Percentiles rank a stretch among this genome's conserved stretches.
Conservation (phyloP, 2,329 filamentous ascomycete species). For the Phaeosphaeriaceae sp. region DNA sequence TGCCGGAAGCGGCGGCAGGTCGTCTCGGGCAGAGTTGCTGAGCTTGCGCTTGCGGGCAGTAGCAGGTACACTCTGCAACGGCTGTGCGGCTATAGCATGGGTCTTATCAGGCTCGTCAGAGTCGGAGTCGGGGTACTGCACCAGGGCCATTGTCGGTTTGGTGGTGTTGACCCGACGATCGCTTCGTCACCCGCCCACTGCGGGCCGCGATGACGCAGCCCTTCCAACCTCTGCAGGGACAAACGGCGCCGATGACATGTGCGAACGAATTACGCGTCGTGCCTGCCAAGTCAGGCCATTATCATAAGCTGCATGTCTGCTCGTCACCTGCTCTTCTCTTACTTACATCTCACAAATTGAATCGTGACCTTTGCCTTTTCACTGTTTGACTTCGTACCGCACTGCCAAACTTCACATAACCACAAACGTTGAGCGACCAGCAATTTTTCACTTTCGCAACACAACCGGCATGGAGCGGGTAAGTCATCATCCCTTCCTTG, state of each 20-base stretch:
- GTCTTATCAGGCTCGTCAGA: conserved; percentile 53
- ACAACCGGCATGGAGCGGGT: conserved; percentile 16
- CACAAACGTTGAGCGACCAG: conserved; percentile 6
- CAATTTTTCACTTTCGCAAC: conserved; percentile 3
- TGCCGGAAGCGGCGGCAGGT: conserved; percentile 76
- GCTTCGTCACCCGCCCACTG: conserved; percentile 26
- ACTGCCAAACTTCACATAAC: not conserved
- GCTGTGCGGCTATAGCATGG: conserved; percentile 10
- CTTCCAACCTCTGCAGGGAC: conserved; percentile 19
- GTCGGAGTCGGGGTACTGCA: conserved; percentile 61
- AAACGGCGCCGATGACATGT: conserved; percentile 30
- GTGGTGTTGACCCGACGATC: conserved; percentile 19
- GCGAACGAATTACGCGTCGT: conserved; percentile 31
- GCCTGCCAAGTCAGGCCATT: conserved; percentile 42
- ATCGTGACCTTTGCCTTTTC: not conserved
- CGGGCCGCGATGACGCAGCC: conserved; percentile 35
- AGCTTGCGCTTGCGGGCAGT: conserved; percentile 41
- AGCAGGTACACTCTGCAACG: conserved; percentile 14
- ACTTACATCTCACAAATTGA: not conserved
- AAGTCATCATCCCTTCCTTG: conserved; percentile 5
- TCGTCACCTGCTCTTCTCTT: conserved; percentile 18
- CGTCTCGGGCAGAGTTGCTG: conserved; percentile 23
- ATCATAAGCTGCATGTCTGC: conserved; percentile 22
- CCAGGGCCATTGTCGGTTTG: conserved; percentile 40
- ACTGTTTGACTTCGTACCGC: not conserved